Conservation (phyloP, 2,329 filamentous ascomycete genomes). For the Leptodontidium sp. region DNA sequence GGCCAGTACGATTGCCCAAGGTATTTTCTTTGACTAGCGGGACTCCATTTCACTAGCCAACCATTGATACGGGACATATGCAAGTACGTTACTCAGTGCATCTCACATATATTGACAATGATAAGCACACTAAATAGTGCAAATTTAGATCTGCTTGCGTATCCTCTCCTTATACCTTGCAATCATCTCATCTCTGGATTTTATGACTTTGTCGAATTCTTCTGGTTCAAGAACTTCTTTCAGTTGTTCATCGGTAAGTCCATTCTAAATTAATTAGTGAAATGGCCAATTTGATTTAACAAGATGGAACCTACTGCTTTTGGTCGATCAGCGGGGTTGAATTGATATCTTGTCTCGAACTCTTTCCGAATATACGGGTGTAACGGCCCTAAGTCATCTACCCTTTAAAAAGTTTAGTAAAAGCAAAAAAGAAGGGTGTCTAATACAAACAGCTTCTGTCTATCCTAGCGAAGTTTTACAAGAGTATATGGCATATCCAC, state of each 20-base stretch:
- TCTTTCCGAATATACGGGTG: slow-evolving; percentile 20
- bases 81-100: slow-evolving; percentile 1
- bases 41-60: not conserved
- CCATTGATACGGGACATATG: not conserved
- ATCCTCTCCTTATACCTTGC: slow-evolving; percentile 22
- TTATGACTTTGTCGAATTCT: slow-evolving; percentile 23
- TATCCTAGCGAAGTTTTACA: slow-evolving; percentile 24
- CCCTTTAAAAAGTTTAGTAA: slow-evolving; percentile 19
- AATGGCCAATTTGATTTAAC: slow-evolving; percentile 11
- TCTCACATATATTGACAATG: not conserved
- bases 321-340: slow-evolving; percentile 18
- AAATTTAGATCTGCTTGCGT: slow-evolving; percentile 17
- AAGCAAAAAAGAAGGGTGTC: slow-evolving; percentile 13
- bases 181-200: slow-evolving; percentile 25
- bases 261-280: slow-evolving; percentile 25
- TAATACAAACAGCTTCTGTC: slow-evolving; percentile 28
- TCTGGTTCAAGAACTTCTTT: slow-evolving; percentile 21
- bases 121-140: slow-evolving; percentile 1
- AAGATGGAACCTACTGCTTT: slow-evolving; percentile 19
- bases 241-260: slow-evolving; percentile 30
- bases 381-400: slow-evolving; percentile 16
- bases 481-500: slow-evolving; percentile 25
- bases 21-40: not conserved
- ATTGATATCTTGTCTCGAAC: slow-evolving; percentile 30
- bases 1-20: not conserved